Base-by-base conservation (phyloP, 306 rosid species). In the Casuarina cunninghamiana region DNA sequence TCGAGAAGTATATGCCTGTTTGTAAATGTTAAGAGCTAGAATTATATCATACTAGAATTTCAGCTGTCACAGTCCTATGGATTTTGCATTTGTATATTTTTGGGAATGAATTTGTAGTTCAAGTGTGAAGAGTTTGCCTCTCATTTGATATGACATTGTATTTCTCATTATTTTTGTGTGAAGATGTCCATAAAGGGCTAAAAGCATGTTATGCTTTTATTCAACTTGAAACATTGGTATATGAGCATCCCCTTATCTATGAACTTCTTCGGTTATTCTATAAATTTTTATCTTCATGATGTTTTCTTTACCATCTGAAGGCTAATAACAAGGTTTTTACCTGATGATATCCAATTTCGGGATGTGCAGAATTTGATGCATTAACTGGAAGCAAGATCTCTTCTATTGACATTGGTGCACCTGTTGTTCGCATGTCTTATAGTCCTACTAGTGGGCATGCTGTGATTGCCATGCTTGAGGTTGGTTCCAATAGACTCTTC, bases 301-400 rank as follows among this genome's bases (percentile, higher is more conserved):
- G 71, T 12, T 67, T 66, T 67, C 71, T 67, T 19, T 67, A 8
- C 71, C 71, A 42, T 67, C 17, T 41, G 35, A 42, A 50, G 43
- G 15, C 61, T 79, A 75, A 48, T 80, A 57, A 76, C 39, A 42
- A 58, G 55, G 77, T 10, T 58, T 58, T 71, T 76, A 44, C 58
- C 4, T 6, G 44, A 53, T 57, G 39, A 71, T 87, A 58, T 48
- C 53, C 45, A 49, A 53, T 70, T 65, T 79, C 78, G 83, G 74
- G 76, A 79, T 19, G 26, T 57, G 62, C 87, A 95, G 99, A 95
- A 80, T 89, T 90, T 78, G 99, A 95, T 86, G 97, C 97, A 48
- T 81, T 93, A 76, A 92, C 99, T 35, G 99, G 99, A 80, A 82
- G 92, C 93, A 95, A 91, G 90, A 88, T 91, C 75, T 87, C 98